Evolutionary conservation across 108 stramenopile species (phyloP).

Genomic region (Pseudonitzschia delicatissima): DNA sequence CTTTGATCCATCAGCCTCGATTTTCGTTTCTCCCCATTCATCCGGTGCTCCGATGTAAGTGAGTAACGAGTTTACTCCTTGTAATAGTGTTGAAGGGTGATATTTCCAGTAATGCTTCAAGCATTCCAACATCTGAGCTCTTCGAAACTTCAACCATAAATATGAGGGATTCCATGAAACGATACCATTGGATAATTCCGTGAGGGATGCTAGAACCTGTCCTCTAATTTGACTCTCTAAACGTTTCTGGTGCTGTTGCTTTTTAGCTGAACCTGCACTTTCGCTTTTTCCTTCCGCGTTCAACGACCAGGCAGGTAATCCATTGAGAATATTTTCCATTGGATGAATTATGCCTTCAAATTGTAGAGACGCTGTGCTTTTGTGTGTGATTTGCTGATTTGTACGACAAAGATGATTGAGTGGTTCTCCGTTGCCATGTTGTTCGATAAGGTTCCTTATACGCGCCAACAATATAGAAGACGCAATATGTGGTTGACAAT

Average conservation of each 20-base stretch:
- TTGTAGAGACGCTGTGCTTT: constrained; percentile 67
- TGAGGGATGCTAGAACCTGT: constrained; percentile 48
- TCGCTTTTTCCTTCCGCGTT: constrained; percentile 5
- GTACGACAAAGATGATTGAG: constrained; percentile 57
- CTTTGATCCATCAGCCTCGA: constrained; percentile 26
- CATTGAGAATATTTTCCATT: constrained; percentile 75
- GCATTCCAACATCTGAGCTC: constrained; percentile 63
- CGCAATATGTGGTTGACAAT: constrained; percentile 62
- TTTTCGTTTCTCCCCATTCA: constrained; percentile 43
- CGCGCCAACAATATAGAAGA: constrained; percentile 45
- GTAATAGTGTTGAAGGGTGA: constrained; percentile 73
- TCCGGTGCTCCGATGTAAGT: constrained; percentile 57
- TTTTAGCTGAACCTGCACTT: constrained; percentile 13
- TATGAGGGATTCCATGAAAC: constrained; percentile 78
- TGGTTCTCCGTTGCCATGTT: constrained; percentile 71
- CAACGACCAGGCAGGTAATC: constrained; percentile 66
- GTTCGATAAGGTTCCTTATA: constrained; percentile 39
- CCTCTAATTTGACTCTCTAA: constrained; percentile 36
- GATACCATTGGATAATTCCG: constrained; percentile 58
- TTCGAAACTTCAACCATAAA: constrained; percentile 75
- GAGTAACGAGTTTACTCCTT: constrained; percentile 71
- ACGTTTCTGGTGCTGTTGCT: constrained; percentile 9
- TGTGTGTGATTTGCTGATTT: constrained; percentile 61
- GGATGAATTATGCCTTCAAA: constrained; percentile 75
- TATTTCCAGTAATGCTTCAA: constrained; percentile 78